These are phyloP conservation scores for Pneumocystis oryctolagi DNA, from an alignment of 1,139 yeast genomes.

Conservation along the genomic window DNA sequence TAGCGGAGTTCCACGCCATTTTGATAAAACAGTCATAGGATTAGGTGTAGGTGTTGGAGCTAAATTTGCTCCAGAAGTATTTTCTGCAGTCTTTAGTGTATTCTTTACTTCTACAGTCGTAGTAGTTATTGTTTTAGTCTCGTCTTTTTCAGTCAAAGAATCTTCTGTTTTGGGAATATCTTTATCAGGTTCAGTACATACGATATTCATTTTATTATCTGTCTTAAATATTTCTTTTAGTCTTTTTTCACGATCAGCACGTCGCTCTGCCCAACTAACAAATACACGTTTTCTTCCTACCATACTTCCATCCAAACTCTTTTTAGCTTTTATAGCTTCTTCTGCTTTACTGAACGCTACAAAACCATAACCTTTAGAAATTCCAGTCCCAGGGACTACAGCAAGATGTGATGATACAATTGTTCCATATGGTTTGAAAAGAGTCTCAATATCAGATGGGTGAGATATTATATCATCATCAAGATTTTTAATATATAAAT, in stretches of 20 bases:
- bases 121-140: neutral
- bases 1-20: slow-evolving; percentile 3
- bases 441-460: slow-evolving; percentile 8
- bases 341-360: slow-evolving; percentile 48
- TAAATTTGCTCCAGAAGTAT: neutral
- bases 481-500: slow-evolving; percentile 13
- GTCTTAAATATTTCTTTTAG: slow-evolving; percentile 5
- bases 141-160: neutral
- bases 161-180: neutral
- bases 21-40: neutral
- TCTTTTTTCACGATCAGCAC: slow-evolving; percentile 6
- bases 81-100: neutral
- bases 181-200: neutral
- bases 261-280: slow-evolving; percentile 14
- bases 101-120: neutral
- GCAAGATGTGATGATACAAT: slow-evolving; percentile 11
- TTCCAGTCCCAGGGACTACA: slow-evolving; percentile 5
- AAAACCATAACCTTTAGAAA: slow-evolving; percentile 44
- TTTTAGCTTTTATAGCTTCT: slow-evolving; percentile 24
- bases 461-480: slow-evolving; percentile 10
- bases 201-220: neutral
- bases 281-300: slow-evolving; percentile 11
- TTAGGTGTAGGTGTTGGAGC: neutral
- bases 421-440: slow-evolving; percentile 11
- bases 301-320: slow-evolving; percentile 10